These are phyloP conservation scores for Colletotrichum sp. DNA, from an alignment of 2,329 filamentous ascomycete species.

Conservation along the genomic window DNA sequence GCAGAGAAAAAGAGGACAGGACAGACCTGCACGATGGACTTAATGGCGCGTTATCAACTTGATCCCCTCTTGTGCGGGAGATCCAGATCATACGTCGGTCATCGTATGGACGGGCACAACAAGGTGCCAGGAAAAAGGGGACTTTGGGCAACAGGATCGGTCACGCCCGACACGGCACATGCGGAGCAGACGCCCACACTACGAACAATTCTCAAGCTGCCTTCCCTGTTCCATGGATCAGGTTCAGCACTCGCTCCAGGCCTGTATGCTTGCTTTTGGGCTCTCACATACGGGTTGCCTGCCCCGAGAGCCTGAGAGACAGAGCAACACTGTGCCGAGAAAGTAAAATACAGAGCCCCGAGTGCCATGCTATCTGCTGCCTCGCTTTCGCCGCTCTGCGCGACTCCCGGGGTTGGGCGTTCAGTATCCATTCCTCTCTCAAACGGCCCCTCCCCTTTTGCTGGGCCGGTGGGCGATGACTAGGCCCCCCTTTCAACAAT, in stretches of 20 bases:
- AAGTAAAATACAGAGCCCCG: not conserved
- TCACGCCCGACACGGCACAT: conserved; percentile 11
- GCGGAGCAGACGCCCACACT: conserved; percentile 3
- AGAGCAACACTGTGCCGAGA: not conserved
- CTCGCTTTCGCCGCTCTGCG: not conserved
- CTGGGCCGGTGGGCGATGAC: not conserved
- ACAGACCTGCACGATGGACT: not conserved
- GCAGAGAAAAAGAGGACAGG: not conserved
- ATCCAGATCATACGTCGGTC: conserved; percentile 5
- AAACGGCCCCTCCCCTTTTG: not conserved
- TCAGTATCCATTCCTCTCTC: not conserved
- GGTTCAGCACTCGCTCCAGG: not conserved
- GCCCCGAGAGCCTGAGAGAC: not conserved
- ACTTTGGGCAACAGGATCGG: not conserved
- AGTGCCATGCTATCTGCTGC: not conserved
- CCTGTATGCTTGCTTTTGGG: not conserved
- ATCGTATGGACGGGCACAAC: not conserved
- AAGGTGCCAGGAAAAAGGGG: not conserved
- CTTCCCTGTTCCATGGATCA: not conserved
- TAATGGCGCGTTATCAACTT: not conserved
- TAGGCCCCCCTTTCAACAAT: not conserved
- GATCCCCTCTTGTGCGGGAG: not conserved
- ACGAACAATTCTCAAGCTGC: not conserved
- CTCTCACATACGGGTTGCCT: not conserved
- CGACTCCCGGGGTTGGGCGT: not conserved